Conservation (phyloP, 2,329 filamentous ascomycete genomes). For the Microdochium paspali region DNA sequence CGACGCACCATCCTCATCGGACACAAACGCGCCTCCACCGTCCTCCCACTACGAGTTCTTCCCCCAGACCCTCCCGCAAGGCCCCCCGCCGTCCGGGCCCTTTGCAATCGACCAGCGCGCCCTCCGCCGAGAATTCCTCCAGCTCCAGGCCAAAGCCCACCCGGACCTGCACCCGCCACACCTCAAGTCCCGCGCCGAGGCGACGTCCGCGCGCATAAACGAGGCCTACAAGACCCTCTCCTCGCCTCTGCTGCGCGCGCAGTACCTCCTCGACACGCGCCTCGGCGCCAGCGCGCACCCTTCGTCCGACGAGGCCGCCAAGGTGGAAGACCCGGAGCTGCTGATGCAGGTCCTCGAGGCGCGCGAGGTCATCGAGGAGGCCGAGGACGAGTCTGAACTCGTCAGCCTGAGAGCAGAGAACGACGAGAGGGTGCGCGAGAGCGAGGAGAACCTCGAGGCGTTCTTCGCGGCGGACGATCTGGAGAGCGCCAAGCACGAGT, state of each 20-base stretch:
- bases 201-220: constrained; percentile 76
- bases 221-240: constrained; percentile 81
- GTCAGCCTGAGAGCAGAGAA: constrained; percentile 54
- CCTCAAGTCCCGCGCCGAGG: constrained; percentile 57
- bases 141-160: constrained; percentile 68
- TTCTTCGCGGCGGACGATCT: constrained; percentile 61
- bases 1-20: not conserved
- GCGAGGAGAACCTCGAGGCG: constrained; percentile 51
- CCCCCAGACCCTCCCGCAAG: constrained; percentile 63
- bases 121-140: constrained; percentile 78
- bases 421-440: constrained; percentile 52
- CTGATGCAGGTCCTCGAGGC: constrained; percentile 75
- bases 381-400: constrained; percentile 56
- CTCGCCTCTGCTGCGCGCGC: constrained; percentile 72
- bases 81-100: constrained; percentile 66
- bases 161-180: constrained; percentile 56
- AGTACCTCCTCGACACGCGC: constrained; percentile 67
- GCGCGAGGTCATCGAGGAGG: constrained; percentile 65
- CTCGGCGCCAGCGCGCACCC: constrained; percentile 51
- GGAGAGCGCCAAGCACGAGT: constrained; percentile 58
- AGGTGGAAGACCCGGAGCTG: constrained; percentile 58
- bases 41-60: constrained; percentile 81
- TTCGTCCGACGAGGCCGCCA: constrained; percentile 65
- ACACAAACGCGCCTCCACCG: constrained; percentile 5
- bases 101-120: constrained; percentile 65